Base-by-base conservation (phyloP, 2,329 filamentous ascomycete species). In the Trichoderma sp. region DNA sequence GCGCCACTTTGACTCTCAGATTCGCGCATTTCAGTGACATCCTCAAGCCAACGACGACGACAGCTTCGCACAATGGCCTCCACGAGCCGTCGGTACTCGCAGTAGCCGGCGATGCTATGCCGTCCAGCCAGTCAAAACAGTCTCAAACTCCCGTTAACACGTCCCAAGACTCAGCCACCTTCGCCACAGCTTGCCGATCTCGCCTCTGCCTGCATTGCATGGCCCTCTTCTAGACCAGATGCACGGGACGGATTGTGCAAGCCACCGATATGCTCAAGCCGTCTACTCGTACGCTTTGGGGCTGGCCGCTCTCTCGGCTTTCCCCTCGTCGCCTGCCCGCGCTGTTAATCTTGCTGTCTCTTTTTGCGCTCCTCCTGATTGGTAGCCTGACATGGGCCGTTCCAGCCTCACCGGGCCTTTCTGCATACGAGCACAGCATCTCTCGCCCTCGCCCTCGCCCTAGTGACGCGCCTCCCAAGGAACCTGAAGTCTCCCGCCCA, bases 341-440 rank as follows among this genome's bases (percentile, higher is more conserved):
- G 67, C 80, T 90, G 26, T 81, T 90, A 53, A 80, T 84, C 70
- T 78, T 81, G 69, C 80, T 90, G 59, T 83, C 85, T 72, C 73
- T 88, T 50, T 86, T 89, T 74, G 87, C 86, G 72, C 76, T 90
- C 71, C 82, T 87, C 75, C 84, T 89, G 65, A 80, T 90, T 74
- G 83, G 87, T 73, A 85, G 84, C 15, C 79, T 89, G 12, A 85
- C 86, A 20, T 83, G 81, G 74, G 78, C 82, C 39, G 82, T 87
- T 66, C 84, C 85, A n/a, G 79, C 83, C 1, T 82, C 85, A 20
- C 83, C 85, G 32, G 85, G 83, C 66, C 80, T 88, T n/a, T 84
- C 84, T 64, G 82, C 82, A 73, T 84, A 84, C 75, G 84, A 87
- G 74, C 83, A 84, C 77, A 86, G 85, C 73, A 81, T 85, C 62